Base-by-base conservation (phyloP, 345 rosid genomes). In the Eucalyptus pauciflora region DNA sequence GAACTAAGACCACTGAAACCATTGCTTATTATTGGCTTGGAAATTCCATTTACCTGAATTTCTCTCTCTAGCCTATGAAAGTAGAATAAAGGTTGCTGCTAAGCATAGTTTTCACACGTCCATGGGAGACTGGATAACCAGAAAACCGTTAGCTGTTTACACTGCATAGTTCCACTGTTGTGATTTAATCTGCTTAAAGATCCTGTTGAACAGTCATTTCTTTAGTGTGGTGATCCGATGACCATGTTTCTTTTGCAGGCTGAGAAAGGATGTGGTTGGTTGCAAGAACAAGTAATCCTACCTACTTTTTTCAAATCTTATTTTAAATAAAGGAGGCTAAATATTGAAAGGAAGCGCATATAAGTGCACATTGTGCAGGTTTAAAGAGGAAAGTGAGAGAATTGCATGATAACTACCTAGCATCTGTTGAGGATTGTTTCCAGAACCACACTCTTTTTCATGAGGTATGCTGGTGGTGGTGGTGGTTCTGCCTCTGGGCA, bases 371-470 rank as follows among this genome's bases (percentile, higher is more conserved):
- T 56, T 56, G 81, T 91, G 87, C 96, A 96, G 98, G 96, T 56
- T 97, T 95, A 79, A 93, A 94, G 86, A 93, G 95, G 93, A 95
- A 95, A 91, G 94, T 96, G 67, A 95, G 94, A 46, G 97, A 95
- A 90, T 92, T 96, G 91, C 98, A 97, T 91, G 97, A 95, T 92
- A 96, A 95, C 88, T 96, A 95, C 90, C 94, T 94, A 92, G 94
- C 93, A 27, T 95, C 96, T 60, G 97, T 96, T 51, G 91, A 92
- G n/a, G 95, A 94, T 48, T 96, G 96, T 90, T 96, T 96, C 89
- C 96, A 94, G 90, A 95, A 93, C 93, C 43, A 41, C 96, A 95
- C 91, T 92, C 95, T 96, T 86, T 96, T 96, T 92, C 98, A 96
- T 89, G 43, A 95, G 99, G 94, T 91, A 54, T 12, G 67, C 54